These are phyloP conservation scores for Alternaria conjuncta DNA, from an alignment of 2,329 filamentous ascomycete species.

Conservation along the genomic window DNA sequence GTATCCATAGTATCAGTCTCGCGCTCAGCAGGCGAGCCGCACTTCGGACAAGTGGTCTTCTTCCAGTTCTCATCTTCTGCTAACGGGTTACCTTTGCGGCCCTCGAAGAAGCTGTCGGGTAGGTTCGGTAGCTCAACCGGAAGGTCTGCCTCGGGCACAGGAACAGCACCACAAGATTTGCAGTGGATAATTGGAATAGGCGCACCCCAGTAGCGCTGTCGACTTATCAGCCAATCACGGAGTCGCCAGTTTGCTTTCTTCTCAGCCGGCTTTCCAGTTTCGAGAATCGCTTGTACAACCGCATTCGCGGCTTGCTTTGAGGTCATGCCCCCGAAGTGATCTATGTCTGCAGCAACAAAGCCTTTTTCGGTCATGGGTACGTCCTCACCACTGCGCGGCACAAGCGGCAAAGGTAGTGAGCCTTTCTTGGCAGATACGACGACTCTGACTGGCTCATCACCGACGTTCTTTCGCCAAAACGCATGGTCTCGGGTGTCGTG, in stretches of 20 bases:
- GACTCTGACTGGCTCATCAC: slow-evolving; percentile 64
- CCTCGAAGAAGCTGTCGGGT: slow-evolving; percentile 70
- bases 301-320: slow-evolving; percentile 68
- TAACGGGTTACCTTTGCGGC: slow-evolving; percentile 77
- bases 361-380: slow-evolving; percentile 70
- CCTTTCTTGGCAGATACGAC: slow-evolving; percentile 52
- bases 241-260: slow-evolving; percentile 78
- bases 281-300: slow-evolving; percentile 61
- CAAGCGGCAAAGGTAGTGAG: slow-evolving; percentile 13
- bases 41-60: slow-evolving; percentile 77
- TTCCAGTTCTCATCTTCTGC: slow-evolving; percentile 75
- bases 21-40: slow-evolving; percentile 71
- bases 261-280: slow-evolving; percentile 63
- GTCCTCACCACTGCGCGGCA: slow-evolving; percentile 49
- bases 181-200: slow-evolving; percentile 92
- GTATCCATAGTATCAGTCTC: slow-evolving; percentile 97
- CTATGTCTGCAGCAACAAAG: slow-evolving; percentile 69
- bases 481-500: slow-evolving; percentile 80
- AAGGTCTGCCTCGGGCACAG: slow-evolving; percentile 77
- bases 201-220: slow-evolving; percentile 91
- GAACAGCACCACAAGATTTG: slow-evolving; percentile 74
- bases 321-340: slow-evolving; percentile 67
- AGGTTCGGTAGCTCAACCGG: slow-evolving; percentile 78
- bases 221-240: slow-evolving; percentile 87
- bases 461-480: slow-evolving; percentile 78